These are phyloP conservation scores for Kuraishia hungarica DNA, from an alignment of 805 yeast genomes.

Conservation along the genomic window DNA sequence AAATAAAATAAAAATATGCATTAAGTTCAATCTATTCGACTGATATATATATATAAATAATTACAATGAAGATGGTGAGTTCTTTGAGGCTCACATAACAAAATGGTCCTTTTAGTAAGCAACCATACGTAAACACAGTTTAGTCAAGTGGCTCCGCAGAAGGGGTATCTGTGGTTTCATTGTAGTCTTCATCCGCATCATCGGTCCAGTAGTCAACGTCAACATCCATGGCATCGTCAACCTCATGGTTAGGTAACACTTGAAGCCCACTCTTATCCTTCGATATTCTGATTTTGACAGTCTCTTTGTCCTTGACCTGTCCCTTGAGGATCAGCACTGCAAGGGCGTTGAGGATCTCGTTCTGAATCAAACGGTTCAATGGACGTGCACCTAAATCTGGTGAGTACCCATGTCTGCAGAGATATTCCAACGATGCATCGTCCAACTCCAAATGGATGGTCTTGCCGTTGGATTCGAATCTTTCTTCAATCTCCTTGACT, in stretches of 20 bases:
- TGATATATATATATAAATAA: background rate
- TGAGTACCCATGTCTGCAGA: slow-evolving; percentile 83
- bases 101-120: too few relatives aligned
- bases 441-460: slow-evolving; percentile 64
- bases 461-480: slow-evolving; percentile 83
- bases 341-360: slow-evolving; percentile 75
- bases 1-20: background rate
- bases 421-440: slow-evolving; percentile 69
- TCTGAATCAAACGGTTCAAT: slow-evolving; percentile 83
- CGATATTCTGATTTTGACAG: slow-evolving; percentile 51
- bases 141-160: slow-evolving; percentile 13
- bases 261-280: slow-evolving; percentile 49
- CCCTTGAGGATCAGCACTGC: slow-evolving; percentile 87
- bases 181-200: slow-evolving; percentile 54
- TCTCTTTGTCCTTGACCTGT: slow-evolving; percentile 82
- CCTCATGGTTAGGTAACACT: slow-evolving; percentile 82
- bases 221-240: slow-evolving; percentile 43
- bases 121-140: too few relatives aligned
- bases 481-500: slow-evolving; percentile 71
- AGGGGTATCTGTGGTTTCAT: slow-evolving; percentile 7
- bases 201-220: slow-evolving; percentile 55
- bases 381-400: slow-evolving; percentile 96
- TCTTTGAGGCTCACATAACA: too few relatives aligned
- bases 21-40: slow-evolving; percentile 1
- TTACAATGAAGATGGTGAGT: background rate